Base-by-base conservation (phyloP, 371 early-diverging fungal genomes). In the Apophysomyces elegans region DNA sequence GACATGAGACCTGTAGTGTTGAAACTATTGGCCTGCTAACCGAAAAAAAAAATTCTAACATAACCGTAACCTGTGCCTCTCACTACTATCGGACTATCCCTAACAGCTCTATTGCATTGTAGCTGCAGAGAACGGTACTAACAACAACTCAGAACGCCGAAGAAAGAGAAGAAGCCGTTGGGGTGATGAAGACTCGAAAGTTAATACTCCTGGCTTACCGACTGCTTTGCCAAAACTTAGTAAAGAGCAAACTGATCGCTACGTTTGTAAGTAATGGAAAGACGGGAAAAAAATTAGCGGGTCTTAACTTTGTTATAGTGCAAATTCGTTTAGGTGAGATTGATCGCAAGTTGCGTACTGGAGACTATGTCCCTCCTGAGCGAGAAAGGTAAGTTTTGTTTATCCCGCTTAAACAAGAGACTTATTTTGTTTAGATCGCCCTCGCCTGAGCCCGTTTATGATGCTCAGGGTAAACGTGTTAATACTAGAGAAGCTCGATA, bases 401-500 rank as follows among this genome's bases (percentile, higher is more conserved):
- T 37, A 68, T 59, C 3, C 41, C 41, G 59, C 21, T 0, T 5
- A 1, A n/a, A 44, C 36, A 12, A 36, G 14, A 9, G 43, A n/a
- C 35, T 47, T 35, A 43, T 32, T 26, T 12, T 21, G 16, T 38
- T 32, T 66, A 91, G 98, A 75, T 98, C 98, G 14, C 92, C 92
- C 14, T 96, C 96, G 38, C 98, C 98, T 9, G 92, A 94, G 72
- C 98, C 98, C 8, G 80, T 87, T 14, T 98, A 96, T 71, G 93
- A 94, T 63, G 84, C 90, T 36, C 92, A 96, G 65, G 97, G 97
- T 65, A 94, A 95, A 73, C 94, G 98, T 81, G 88, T 91, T 61
- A 98, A 98, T 78, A 98, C 98, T 9, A 86, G 97, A 63, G 98
- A 98, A 69, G 85, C 85, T 37, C 87, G 98, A 46, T 96, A 95